phyloP scores from a whole-genome alignment of 2,329 filamentous ascomycete species.

The Colletotrichum echinochloae region DNA sequence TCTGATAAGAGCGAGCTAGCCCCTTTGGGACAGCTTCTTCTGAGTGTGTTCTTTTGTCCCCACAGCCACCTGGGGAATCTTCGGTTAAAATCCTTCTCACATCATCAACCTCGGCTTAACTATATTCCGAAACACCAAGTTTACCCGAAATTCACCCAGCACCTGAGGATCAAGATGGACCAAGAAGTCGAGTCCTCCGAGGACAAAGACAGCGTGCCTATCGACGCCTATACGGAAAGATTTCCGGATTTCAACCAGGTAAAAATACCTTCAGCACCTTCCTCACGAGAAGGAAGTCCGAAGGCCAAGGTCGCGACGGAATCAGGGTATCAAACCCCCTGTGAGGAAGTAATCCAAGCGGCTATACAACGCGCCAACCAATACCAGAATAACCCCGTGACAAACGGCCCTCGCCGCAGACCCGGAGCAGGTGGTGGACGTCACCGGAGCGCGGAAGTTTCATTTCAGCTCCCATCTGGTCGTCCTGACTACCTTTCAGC shows the following conservation, averaged over 20 bases:
- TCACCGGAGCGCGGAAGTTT: constrained; percentile 31
- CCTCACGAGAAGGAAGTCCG: neutral
- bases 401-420: constrained; percentile 35
- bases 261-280: constrained; percentile 4
- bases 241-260: constrained; percentile 31
- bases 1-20: constrained; percentile 10
- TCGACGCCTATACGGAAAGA: constrained; percentile 27
- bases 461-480: constrained; percentile 24
- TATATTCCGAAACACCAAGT: constrained; percentile 10
- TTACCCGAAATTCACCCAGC: constrained; percentile 34
- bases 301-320: neutral
- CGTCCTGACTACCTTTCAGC: neutral
- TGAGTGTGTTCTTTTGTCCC: neutral
- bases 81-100: constrained; percentile 15
- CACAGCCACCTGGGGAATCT: neutral
- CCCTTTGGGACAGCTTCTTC: constrained; percentile 29
- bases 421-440: constrained; percentile 31
- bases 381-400: constrained; percentile 23
- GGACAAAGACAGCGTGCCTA: constrained; percentile 21
- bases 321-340: constrained; percentile 25
- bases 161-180: constrained; percentile 16
- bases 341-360: constrained; percentile 30
- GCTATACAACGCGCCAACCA: constrained; percentile 33
- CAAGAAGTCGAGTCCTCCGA: constrained; percentile 30
- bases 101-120: constrained; percentile 2